Conservation (phyloP, 2,329 filamentous ascomycete genomes). For the Knufia petricola region DNA sequence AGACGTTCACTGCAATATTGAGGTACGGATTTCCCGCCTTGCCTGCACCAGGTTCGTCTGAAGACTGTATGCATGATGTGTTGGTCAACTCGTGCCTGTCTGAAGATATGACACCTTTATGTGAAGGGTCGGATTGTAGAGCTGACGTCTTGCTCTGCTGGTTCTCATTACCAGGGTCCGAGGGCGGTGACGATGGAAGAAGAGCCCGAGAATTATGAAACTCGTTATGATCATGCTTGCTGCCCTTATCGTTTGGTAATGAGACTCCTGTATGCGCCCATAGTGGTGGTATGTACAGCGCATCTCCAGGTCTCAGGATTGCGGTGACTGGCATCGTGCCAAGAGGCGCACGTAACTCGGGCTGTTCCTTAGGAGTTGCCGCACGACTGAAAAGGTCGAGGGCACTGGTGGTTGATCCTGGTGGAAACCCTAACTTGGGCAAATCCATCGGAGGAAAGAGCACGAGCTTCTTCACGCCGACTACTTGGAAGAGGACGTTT, state of each 20-base stretch:
- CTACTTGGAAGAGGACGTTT: slow-evolving; percentile 73
- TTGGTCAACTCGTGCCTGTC: not conserved
- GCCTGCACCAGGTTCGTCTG: slow-evolving; percentile 4
- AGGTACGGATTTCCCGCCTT: slow-evolving; percentile 25
- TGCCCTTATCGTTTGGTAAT: slow-evolving; percentile 29
- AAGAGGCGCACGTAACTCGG: slow-evolving; percentile 20
- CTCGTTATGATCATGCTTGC: not conserved
- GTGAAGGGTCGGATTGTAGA: not conserved
- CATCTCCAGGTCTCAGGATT: slow-evolving; percentile 58
- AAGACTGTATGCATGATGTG: slow-evolving; percentile 19
- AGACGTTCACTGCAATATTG: slow-evolving; percentile 79
- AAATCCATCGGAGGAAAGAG: slow-evolving; percentile 74
- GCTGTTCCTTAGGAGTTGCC: slow-evolving; percentile 28
- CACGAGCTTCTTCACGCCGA: slow-evolving; percentile 59
- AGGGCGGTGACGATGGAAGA: not conserved
- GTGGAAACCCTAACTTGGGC: slow-evolving; percentile 56
- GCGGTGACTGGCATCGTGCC: slow-evolving; percentile 58
- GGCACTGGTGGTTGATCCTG: slow-evolving; percentile 71
- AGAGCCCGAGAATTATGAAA: not conserved
- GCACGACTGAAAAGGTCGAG: slow-evolving; percentile 43
- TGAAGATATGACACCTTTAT: not conserved
- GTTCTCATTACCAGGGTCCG: not conserved
- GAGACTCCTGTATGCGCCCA: slow-evolving; percentile 73
- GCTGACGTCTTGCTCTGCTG: not conserved
- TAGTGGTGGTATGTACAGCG: slow-evolving; percentile 70